Base-by-base conservation (phyloP, 2,329 filamentous ascomycete genomes). In the Colletotrichum orbiculare region DNA sequence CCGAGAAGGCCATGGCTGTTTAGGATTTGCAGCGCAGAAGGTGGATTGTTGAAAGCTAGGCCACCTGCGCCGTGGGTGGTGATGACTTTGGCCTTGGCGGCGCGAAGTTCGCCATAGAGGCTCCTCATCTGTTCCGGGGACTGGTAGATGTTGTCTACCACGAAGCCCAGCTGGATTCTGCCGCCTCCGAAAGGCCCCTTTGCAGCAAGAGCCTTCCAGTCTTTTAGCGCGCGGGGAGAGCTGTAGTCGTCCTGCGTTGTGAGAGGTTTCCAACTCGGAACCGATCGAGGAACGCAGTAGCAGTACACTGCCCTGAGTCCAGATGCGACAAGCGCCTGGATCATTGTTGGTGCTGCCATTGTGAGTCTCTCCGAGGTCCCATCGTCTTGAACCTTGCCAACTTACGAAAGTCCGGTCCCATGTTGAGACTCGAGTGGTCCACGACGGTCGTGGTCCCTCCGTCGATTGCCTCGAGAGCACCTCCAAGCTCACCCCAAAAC, bases 261-360 rank as follows among this genome's bases (percentile, higher is more conserved):
- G 25, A 75, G 69, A 0, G 78, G 73, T 6, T 68, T 67, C 72
- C 73, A 76, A 12, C 73, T 71, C 15, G 71, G 69, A 6, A 77
- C 65, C 1, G 70, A 70, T 34, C 71, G 68, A 2, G 74, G 75
- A 2, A 78, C 77, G 9, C 73, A 75, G 64, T 80, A 81, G 61
- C 77, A 79, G 70, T 79, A 84, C 6, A 83, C 71, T 8, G 80
- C 78, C 6, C 83, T 77, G 15, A 85, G 77, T 2, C 82, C 82
- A 1, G 81, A 81, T 9, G 78, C 72, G 3, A 76, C 69, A 5
- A 79, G 77, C 33, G 61, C 61, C 11, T 78, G 74, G 39, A 82
- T 72, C 35, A 75, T 77, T n/a, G 74, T 72, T 54, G 73, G 67
- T 3, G 67, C 72, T 75, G 12, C 1, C 1, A 3, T 4, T 0